phyloP scores from a whole-genome alignment of 2,329 filamentous ascomycete species.

The Bimuria novae-zelandiae region DNA sequence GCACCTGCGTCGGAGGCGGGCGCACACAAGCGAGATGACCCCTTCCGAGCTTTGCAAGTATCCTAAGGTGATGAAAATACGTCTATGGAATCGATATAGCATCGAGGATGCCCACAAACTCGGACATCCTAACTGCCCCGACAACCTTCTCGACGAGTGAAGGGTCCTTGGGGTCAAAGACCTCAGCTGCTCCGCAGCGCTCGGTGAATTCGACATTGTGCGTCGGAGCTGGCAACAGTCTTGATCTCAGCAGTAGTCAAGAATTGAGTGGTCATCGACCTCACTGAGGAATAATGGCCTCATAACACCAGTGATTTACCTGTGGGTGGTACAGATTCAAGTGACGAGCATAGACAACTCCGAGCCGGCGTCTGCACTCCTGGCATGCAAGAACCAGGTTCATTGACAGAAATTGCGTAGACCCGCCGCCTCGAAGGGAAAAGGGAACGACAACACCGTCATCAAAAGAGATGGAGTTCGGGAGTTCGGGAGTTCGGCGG shows the following conservation, averaged over 20 bases:
- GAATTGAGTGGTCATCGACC: no score
- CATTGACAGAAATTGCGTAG: slow-evolving; percentile 45
- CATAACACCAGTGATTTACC: slow-evolving; percentile 49
- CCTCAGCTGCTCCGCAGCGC: slow-evolving; percentile 26
- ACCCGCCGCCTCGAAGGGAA: slow-evolving; percentile 50
- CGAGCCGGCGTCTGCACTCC: slow-evolving; percentile 35
- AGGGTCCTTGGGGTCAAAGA: slow-evolving; percentile 33
- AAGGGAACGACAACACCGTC: slow-evolving; percentile 48
- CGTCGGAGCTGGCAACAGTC: no score
- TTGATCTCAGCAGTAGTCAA: no score
- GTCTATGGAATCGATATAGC: slow-evolving; percentile 30
- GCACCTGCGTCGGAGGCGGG: slow-evolving; percentile 37
- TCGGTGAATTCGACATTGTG: slow-evolving; percentile 27
- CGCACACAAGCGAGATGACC: slow-evolving; percentile 45
- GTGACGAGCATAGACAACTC: slow-evolving; percentile 45
- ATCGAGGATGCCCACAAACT: slow-evolving; percentile 50
- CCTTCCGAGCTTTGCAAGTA: slow-evolving; percentile 35
- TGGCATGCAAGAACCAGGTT: slow-evolving; percentile 24
- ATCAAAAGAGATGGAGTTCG: slow-evolving; percentile 45
- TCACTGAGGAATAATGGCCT: no score
- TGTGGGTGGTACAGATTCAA: slow-evolving; percentile 22
- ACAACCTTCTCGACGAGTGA: slow-evolving; percentile 44
- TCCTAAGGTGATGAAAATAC: slow-evolving; percentile 24
- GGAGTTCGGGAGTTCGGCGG: slow-evolving; percentile 48
- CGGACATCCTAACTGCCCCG: slow-evolving; percentile 36